Evolutionary conservation across 352 stramenopile genomes (phyloP).

Genomic region (Globisporangium nodosum): DNA sequence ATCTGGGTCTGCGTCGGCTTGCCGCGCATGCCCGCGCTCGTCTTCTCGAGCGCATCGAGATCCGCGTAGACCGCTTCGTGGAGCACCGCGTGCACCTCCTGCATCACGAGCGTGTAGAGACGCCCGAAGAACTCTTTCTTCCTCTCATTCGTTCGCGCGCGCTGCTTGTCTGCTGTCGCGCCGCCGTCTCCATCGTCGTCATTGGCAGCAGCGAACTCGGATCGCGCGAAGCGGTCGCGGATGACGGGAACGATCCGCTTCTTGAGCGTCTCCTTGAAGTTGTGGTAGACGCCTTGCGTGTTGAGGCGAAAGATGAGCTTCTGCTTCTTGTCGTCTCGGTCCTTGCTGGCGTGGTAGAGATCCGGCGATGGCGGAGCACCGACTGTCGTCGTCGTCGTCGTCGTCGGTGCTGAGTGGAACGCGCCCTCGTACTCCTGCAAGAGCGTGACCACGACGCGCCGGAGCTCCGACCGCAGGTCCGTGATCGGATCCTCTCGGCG

Average conservation of each 20-base stretch:
- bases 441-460: conserved; percentile 40
- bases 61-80: conserved; percentile 52
- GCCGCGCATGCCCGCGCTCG: conserved; percentile 14
- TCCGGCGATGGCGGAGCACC: too few relatives aligned
- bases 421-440: conserved; percentile 60
- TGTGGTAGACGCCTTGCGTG: conserved; percentile 67
- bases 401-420: conserved; percentile 7
- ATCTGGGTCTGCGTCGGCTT: conserved; percentile 22
- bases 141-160: conserved; percentile 11
- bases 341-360: neutral
- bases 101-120: conserved; percentile 68
- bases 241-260: conserved; percentile 74
- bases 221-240: conserved; percentile 42
- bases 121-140: conserved; percentile 61
- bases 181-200: conserved; percentile 10
- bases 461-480: conserved; percentile 59
- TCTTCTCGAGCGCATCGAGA: conserved; percentile 29
- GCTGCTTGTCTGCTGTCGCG: neutral
- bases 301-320: conserved; percentile 77
- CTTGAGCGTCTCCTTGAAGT: conserved; percentile 81
- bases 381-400: neutral
- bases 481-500: conserved; percentile 29
- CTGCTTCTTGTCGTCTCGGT: conserved; percentile 61
- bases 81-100: conserved; percentile 66
- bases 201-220: conserved; percentile 15